Conservation (phyloP, 352 stramenopile species). For the Peronospora belbahrii region DNA sequence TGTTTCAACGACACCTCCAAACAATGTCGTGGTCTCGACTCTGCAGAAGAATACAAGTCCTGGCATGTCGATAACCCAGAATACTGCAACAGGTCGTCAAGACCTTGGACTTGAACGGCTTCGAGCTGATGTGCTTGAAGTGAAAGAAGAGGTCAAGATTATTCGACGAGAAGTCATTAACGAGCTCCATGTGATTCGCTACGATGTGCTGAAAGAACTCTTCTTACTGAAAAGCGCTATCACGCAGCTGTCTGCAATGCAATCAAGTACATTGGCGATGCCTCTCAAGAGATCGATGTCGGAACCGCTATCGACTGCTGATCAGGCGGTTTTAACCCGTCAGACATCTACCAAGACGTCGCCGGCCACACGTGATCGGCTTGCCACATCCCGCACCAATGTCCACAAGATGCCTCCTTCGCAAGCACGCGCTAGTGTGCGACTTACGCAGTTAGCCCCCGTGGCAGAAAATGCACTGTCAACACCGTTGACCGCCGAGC, state of each 20-base stretch:
- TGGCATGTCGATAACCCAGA: conserved; percentile 5
- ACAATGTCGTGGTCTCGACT: conserved; percentile 20
- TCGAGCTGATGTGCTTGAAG: conserved; percentile 42
- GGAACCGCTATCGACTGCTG: conserved; percentile 32
- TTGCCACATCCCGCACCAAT: conserved; percentile 37
- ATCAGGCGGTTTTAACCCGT: conserved; percentile 38
- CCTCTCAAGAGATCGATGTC: conserved; percentile 22
- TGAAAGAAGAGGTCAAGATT: conserved; percentile 57
- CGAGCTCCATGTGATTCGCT: conserved; percentile 72
- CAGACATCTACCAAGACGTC: conserved; percentile 45
- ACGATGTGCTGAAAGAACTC: conserved; percentile 83
- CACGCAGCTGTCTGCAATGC: conserved; percentile 36
- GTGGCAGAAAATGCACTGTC: conserved; percentile 65
- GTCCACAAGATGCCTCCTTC: conserved; percentile 10
- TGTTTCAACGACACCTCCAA: conserved; percentile 21
- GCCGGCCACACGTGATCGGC: conserved; percentile 35
- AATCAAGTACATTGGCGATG: conserved; percentile 5
- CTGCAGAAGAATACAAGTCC: conserved; percentile 10
- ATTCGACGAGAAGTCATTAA: conserved; percentile 80
- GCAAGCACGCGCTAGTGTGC: conserved; percentile 17
- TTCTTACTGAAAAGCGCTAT: conserved; percentile 75
- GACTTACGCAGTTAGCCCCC: conserved; percentile 54
- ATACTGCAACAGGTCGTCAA: neutral
- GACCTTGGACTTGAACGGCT: conserved; percentile 32
- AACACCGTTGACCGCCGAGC: conserved; percentile 47